phyloP scores from a whole-genome alignment of 768 basidiomycete species.

The Pisolithus sp. region DNA sequence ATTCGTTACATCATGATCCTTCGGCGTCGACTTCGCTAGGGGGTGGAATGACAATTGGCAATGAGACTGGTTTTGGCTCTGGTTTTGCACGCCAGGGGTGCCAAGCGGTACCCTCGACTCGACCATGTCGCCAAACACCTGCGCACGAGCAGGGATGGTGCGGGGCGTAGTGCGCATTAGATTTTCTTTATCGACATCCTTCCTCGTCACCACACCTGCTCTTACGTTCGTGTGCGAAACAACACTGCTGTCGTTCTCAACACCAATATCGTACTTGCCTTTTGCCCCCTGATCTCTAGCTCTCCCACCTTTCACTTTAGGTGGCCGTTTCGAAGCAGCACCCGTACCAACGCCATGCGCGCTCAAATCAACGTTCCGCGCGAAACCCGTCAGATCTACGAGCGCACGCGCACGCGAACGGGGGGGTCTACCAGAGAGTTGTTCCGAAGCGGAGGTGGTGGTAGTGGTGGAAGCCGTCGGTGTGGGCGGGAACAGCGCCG shows the following conservation, averaged over 20 bases:
- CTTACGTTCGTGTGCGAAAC: slow-evolving; percentile 11
- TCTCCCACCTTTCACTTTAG: slow-evolving; percentile 5
- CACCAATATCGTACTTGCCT: not conserved
- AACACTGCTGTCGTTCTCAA: not conserved
- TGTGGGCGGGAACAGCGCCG: slow-evolving; percentile 18
- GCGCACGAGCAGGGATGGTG: not conserved
- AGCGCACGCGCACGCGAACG: slow-evolving; percentile 29
- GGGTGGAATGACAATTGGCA: not conserved
- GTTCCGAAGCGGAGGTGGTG: slow-evolving; percentile 11
- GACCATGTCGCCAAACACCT: slow-evolving; percentile 4
- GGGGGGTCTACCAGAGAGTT: slow-evolving; percentile 23
- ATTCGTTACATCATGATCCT: slow-evolving; percentile 7
- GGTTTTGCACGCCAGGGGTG: not conserved
- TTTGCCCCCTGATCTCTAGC: not conserved
- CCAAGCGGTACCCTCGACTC: not conserved
- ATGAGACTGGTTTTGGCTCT: slow-evolving; percentile 6
- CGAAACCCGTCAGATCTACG: slow-evolving; percentile 34
- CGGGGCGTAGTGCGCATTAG: not conserved
- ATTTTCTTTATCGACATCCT: slow-evolving; percentile 26
- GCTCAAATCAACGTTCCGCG: slow-evolving; percentile 25
- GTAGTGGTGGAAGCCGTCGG: slow-evolving; percentile 12
- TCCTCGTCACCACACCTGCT: slow-evolving; percentile 9
- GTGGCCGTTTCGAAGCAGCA: not conserved
- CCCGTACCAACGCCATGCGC: slow-evolving; percentile 22
- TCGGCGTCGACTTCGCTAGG: slow-evolving; percentile 11